A percentile compares a stretch with the other conserved stretches of the same genome.
These are phyloP conservation scores for Mitragyna speciosa DNA, from an alignment of 257 asterid species.

Conservation along the genomic window DNA sequence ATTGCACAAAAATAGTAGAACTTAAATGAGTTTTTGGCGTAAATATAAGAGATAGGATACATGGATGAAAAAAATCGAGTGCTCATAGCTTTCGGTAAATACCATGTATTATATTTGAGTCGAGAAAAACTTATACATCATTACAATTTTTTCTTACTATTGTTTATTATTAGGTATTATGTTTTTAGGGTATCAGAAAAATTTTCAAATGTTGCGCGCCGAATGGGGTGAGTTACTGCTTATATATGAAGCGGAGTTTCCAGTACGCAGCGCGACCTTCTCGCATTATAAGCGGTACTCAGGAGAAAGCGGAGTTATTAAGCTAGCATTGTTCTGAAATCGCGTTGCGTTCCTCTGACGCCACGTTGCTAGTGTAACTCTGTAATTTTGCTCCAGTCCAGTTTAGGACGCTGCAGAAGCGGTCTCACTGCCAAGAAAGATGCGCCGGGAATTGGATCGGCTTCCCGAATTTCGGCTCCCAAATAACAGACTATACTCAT, in stretches of 20 bases:
- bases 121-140: too few species aligned
- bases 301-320: not conserved
- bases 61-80: too few species aligned
- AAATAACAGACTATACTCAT: not conserved
- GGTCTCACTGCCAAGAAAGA: constrained; percentile 28
- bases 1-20: too few species aligned
- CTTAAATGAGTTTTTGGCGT: too few species aligned
- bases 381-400: not conserved
- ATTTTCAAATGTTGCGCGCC: too few species aligned
- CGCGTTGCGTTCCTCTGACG: constrained; percentile 16
- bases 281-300: not conserved
- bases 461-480: constrained; percentile 38
- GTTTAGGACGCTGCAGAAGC: constrained; percentile 26
- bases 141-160: too few species aligned
- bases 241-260: not conserved
- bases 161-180: too few species aligned
- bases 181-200: too few species aligned
- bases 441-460: constrained; percentile 17
- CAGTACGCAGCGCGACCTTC: not conserved
- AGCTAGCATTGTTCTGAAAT: too few species aligned
- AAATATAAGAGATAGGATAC: too few species aligned
- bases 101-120: too few species aligned
- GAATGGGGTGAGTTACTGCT: not conserved
- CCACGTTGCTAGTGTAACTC: constrained; percentile 28
- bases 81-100: too few species aligned